A percentile compares a stretch with the other conserved stretches of the same genome.
Conservation (phyloP, 768 basidiomycete genomes). For the Lactifluus echinatus region DNA sequence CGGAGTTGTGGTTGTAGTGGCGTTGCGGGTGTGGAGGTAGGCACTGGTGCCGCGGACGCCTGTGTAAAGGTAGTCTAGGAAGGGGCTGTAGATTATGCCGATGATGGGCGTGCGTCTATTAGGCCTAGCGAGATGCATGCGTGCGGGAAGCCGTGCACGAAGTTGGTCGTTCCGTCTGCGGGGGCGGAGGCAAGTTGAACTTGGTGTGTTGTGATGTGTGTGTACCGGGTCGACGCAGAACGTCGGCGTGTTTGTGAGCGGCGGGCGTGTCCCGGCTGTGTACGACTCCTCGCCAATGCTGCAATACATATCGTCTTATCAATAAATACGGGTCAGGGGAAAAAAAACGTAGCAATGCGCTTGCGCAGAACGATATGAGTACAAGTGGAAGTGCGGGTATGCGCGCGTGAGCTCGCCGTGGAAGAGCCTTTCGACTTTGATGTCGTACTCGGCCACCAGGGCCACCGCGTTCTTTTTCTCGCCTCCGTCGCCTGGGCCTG, state of each 20-base stretch:
- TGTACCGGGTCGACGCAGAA: conserved; percentile 96
- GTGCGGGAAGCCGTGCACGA: conserved; percentile 78
- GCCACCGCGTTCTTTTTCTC: conserved; percentile 95
- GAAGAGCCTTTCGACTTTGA: conserved; percentile 81
- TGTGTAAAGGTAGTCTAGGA: conserved; percentile 79
- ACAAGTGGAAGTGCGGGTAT: conserved; percentile 83
- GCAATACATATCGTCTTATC: too few species aligned
- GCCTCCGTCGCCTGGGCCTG: conserved; percentile 44
- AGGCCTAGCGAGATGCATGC: conserved; percentile 89
- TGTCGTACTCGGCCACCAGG: conserved; percentile 91
- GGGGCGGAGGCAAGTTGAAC: too few species aligned
- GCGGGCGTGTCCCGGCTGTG: conserved; percentile 59
- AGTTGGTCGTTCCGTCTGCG: conserved; percentile 89
- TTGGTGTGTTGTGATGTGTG: too few species aligned
- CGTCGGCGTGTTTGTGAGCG: conserved; percentile 81
- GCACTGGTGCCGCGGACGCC: conserved; percentile 76
- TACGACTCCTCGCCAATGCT: conserved; percentile 96
- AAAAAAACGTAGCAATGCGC: too few species aligned
- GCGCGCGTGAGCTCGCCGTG: conserved; percentile 50
- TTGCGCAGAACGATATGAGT: not conserved
- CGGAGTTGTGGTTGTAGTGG: too few species aligned
- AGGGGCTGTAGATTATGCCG: conserved; percentile 48
- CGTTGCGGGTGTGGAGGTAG: conserved; percentile 37
- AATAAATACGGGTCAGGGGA: too few species aligned
- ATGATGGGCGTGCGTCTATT: conserved; percentile 68